These are phyloP conservation scores for Diaporthe caulivora DNA, from an alignment of 2,329 filamentous ascomycete species.

Conservation along the genomic window DNA sequence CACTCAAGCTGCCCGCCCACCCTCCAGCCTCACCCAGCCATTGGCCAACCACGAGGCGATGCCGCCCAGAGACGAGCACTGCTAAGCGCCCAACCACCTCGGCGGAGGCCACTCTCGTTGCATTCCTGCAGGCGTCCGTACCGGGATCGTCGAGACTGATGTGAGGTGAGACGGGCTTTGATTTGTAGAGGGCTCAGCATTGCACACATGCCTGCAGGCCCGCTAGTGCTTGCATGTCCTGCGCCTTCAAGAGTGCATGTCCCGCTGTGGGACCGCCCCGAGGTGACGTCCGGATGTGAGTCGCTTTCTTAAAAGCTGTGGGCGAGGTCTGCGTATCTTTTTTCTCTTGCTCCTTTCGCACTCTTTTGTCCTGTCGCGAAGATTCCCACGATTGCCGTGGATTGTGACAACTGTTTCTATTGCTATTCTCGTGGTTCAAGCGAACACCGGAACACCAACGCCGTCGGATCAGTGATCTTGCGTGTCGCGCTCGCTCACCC, in stretches of 20 bases:
- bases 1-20: too few relatives aligned
- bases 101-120: slow-evolving; percentile 25
- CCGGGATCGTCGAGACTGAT: slow-evolving; percentile 25
- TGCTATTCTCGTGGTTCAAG: neutral
- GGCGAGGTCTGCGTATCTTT: neutral
- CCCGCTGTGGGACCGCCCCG: slow-evolving; percentile 18
- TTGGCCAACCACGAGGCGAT: slow-evolving; percentile 36
- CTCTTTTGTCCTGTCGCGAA: neutral
- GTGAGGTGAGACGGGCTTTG: slow-evolving; percentile 20
- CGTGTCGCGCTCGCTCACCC: neutral
- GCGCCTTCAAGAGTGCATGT: neutral
- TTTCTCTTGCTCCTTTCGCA: neutral
- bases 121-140: slow-evolving; percentile 29
- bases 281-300: slow-evolving; percentile 29
- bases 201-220: slow-evolving; percentile 34
- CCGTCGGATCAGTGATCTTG: neutral
- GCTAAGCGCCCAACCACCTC: slow-evolving; percentile 39
- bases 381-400: neutral
- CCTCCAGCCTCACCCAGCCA: neutral
- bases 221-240: slow-evolving; percentile 32
- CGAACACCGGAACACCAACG: neutral
- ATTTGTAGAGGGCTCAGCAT: slow-evolving; percentile 31
- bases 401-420: neutral
- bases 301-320: slow-evolving; percentile 26
- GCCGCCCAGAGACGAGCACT: slow-evolving; percentile 26